A percentile compares a stretch with the other conserved stretches of the same genome.
Evolutionary conservation across 2,329 filamentous ascomycete species (phyloP).

Genomic region (Penicillium sp.): DNA sequence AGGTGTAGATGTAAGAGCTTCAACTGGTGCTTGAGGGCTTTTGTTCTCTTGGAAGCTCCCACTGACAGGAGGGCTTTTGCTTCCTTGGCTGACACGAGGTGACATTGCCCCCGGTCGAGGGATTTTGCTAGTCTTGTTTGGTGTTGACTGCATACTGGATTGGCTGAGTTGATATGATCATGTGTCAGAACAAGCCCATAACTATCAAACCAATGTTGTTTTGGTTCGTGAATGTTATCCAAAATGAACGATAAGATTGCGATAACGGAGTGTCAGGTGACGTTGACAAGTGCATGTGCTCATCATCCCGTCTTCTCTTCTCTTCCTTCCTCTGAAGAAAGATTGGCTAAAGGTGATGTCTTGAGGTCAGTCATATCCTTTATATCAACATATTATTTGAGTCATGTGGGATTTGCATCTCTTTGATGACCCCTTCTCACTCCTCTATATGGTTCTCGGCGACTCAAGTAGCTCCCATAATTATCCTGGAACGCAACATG

Average conservation of each 20-base stretch:
- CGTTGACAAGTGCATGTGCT: conserved; percentile 9
- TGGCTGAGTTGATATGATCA: too few species aligned
- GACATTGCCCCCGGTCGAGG: conserved; percentile 10
- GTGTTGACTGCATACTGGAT: conserved; percentile 4
- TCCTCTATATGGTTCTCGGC: conserved; percentile 16
- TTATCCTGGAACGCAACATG: conserved; percentile 19
- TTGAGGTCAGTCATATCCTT: not conserved
- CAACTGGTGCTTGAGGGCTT: conserved; percentile 13
- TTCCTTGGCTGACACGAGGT: conserved; percentile 13
- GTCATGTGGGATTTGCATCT: conserved; percentile 15
- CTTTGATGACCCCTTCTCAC: conserved; percentile 1
- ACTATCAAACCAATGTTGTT: not conserved
- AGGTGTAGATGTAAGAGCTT: not conserved
- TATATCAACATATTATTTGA: not conserved
- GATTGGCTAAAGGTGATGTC: conserved; percentile 1
- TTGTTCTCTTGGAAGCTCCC: conserved; percentile 5
- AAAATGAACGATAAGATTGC: conserved; percentile 4
- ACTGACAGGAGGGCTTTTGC: conserved; percentile 4
- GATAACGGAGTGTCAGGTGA: conserved; percentile 23
- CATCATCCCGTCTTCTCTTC: conserved; percentile 11
- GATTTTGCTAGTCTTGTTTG: conserved; percentile 6
- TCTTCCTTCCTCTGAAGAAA: not conserved
- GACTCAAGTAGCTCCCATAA: conserved; percentile 20
- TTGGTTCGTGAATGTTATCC: not conserved
- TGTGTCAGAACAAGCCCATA: not conserved